Evolutionary conservation across 2,329 filamentous ascomycete species (phyloP), one percentile per base, ranked within the genome.

Genomic region (Myotisia sp.): DNA sequence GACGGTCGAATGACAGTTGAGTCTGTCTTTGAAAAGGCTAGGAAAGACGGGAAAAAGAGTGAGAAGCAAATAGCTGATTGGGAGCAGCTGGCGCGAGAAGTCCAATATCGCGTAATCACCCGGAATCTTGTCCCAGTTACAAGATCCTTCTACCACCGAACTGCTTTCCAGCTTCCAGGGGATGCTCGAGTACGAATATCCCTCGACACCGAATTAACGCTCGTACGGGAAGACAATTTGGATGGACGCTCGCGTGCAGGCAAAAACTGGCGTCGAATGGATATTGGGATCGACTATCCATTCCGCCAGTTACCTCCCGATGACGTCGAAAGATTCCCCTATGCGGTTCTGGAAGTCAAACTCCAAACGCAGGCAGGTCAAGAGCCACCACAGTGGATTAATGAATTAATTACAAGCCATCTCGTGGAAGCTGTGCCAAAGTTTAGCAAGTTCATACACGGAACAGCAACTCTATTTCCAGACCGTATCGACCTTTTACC

Each of bases 371-470:
- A 94, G 56, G 76, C 81, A 37, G 90, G 90, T 24, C 86, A 94
- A 56, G 85, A 94, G 52, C 84, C 90, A 9, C 90, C 90, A 0
- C 81, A 92, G 52, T 98, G 90, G 90, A 87, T 98, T 47, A 78
- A 85, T 14, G 84, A 95, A 52, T 70, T 98, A 33, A 92, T 85
- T 28, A 71, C 83, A 8, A 93, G 85, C 42, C 90, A 98, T 61
- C 69, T 98, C 10, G 90, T 98, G 2, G 90, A 98, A 61, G 86
- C 90, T n/a, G 86, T 98, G 2, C 90, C 90, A 42, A 98, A 98
- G 54, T 98, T 95, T 60, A 94, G 85, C 51, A 98, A 98, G 62
- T 98, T 95, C 56, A 95, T 98, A 38, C 90, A 98, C 56, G 90
- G 90, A 39, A 85, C 79, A 2, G 87, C 87, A 6, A 81, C 74